phyloP scores from a whole-genome alignment of 768 basidiomycete genomes.

The Cyathus striatus region DNA sequence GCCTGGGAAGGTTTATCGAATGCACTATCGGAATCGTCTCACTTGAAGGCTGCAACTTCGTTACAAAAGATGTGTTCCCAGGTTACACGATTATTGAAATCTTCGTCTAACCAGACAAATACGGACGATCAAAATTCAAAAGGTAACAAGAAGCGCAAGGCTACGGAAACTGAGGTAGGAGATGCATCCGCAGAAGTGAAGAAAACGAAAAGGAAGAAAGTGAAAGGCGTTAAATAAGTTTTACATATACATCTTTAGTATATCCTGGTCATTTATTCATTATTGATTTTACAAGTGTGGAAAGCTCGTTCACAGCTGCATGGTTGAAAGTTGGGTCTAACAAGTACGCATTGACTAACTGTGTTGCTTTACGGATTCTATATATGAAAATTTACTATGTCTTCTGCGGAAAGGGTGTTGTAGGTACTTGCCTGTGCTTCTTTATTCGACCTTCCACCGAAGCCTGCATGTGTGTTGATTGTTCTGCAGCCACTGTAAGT shows the following conservation, averaged over 20 bases:
- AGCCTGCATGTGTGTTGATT: conserved; percentile 50
- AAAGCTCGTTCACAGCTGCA: conserved; percentile 15
- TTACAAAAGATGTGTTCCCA: conserved; percentile 65
- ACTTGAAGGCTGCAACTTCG: conserved; percentile 58
- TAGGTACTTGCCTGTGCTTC: conserved; percentile 38
- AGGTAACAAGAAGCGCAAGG: conserved; percentile 32
- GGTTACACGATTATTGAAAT: conserved; percentile 29
- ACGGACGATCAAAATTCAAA: not conserved
- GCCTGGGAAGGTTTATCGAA: conserved; percentile 49
- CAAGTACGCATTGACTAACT: conserved; percentile 21
- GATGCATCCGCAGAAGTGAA: conserved; percentile 28
- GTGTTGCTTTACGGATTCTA: conserved; percentile 17
- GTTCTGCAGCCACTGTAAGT: conserved; percentile 51
- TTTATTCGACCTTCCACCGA: conserved; percentile 44
- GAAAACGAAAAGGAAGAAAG: conserved; percentile 34
- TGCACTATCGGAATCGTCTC: conserved; percentile 43
- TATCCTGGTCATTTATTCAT: not conserved
- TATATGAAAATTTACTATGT: conserved; percentile 2
- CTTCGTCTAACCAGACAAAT: conserved; percentile 2
- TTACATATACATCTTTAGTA: too few relatives aligned
- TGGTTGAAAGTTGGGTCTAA: conserved; percentile 8
- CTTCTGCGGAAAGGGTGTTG: not conserved
- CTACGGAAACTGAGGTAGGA: conserved; percentile 20
- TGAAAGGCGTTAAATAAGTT: conserved; percentile 33
- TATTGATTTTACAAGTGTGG: conserved; percentile 12